Percentiles rank a stretch among this genome's conserved stretches.
phyloP scores from a whole-genome alignment of 345 rosid species.

The Nephelium lappaceum region DNA sequence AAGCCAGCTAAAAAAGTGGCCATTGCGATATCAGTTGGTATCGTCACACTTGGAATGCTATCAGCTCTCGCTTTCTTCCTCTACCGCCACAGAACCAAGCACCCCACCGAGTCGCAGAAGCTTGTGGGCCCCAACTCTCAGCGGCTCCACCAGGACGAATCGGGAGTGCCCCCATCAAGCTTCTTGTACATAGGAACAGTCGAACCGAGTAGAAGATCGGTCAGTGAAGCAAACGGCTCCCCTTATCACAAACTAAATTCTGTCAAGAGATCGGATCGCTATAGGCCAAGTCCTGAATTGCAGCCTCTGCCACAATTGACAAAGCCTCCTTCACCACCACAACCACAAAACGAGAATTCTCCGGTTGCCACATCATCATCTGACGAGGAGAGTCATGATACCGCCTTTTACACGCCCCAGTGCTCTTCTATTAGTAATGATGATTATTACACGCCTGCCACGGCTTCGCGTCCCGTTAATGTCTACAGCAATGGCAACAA shows the following conservation, averaged over 20 bases:
- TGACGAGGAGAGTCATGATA: slow-evolving; percentile 63
- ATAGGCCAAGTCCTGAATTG: slow-evolving; percentile 93
- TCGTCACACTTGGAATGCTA: slow-evolving; percentile 92
- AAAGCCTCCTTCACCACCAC: slow-evolving; percentile 38
- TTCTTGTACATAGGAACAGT: slow-evolving; percentile 90
- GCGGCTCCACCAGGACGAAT: slow-evolving; percentile 51
- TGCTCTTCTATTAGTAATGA: slow-evolving; percentile 72
- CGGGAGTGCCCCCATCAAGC: slow-evolving; percentile 62
- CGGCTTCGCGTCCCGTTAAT: slow-evolving; percentile 41
- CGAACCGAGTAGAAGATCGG: slow-evolving; percentile 61
- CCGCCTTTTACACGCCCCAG: slow-evolving; percentile 79
- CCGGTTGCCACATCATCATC: slow-evolving; percentile 54
- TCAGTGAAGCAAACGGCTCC: slow-evolving; percentile 53
- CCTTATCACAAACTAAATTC: slow-evolving; percentile 80
- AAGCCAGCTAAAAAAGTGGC: slow-evolving; percentile 83
- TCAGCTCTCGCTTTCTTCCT: slow-evolving; percentile 88
- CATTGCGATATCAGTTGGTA: slow-evolving; percentile 83
- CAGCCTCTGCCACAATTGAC: slow-evolving; percentile 87
- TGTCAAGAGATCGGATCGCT: slow-evolving; percentile 76
- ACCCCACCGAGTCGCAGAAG: slow-evolving; percentile 63
- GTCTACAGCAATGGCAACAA: slow-evolving; percentile 22
- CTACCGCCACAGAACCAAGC: slow-evolving; percentile 72
- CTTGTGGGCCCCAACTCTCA: slow-evolving; percentile 64
- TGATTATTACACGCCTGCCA: slow-evolving; percentile 64
- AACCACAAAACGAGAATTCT: slow-evolving; percentile 36